Base-by-base conservation (phyloP, 1,284 basidiomycete genomes). In the Moesziomyces sp. region DNA sequence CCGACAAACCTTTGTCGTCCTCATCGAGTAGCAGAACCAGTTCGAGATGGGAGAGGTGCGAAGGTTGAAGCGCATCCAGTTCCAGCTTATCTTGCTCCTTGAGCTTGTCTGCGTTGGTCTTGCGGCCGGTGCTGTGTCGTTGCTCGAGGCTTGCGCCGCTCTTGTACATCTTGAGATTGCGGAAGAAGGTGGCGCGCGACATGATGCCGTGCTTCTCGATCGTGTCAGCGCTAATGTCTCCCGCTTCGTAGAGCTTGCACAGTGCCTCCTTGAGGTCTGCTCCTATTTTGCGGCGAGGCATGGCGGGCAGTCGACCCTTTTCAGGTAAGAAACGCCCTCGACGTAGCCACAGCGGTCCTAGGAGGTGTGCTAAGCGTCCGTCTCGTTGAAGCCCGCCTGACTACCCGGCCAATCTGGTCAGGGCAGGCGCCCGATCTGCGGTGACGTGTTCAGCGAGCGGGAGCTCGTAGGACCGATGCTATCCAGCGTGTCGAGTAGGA, bases 201-300 rank as follows among this genome's bases (percentile, higher is more conserved):
- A 74, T 74, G 59, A 74, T 70, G 43, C 72, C 72, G 42, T 74
- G 66, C 52, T 70, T 74, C 33, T 74, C 72, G 42, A 74, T 74
- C 8, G 63, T 67, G 21, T 74, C 72, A 19, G 72, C 72, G 51
- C 46, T 74, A 24, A 74, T 65, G 47, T 74, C 72, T 28, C 72
- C 72, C 23, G 72, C 72, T 45, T 74, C 72, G 48, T 74, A 74
- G 7, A 74, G 67, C 63, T 74, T 74, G 44, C 72, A 74, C 14
- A 74, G 59, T 23, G 72, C 72, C 63, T 74, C 72, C 35, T 74
- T 74, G 46, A 74, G 72, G 53, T 74, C 72, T 16, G 72, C 72
- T n/a, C 72, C 67, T 26, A 74, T 74, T 57, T 74, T 74, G 26
- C 72, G 62, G 21, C 72, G 30, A 47, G 71, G 71, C 71, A 74